These are phyloP conservation scores for Umbellularia californica DNA, from an alignment of 164 flowering plant genomes.

Conservation along the genomic window DNA sequence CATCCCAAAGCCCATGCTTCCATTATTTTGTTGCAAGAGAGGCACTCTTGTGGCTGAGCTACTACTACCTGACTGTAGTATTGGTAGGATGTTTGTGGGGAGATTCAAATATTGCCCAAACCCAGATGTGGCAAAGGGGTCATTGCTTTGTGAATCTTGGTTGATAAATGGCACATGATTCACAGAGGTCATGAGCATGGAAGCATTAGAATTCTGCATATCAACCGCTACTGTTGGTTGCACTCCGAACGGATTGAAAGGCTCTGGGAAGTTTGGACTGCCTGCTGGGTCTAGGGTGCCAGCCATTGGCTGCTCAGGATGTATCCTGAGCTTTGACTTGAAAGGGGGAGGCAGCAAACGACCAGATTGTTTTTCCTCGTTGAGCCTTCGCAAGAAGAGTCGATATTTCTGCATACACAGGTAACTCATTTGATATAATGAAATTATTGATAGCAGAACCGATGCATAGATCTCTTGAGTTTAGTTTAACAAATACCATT, in stretches of 20 bases:
- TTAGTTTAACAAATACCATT: too few relatives aligned
- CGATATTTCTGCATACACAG: conserved; percentile 7
- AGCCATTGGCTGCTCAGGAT: background rate
- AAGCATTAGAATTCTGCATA: background rate
- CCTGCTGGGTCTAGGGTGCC: background rate
- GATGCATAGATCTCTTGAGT: too few relatives aligned
- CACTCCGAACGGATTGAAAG: background rate
- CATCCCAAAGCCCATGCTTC: background rate
- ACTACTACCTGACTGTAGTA: background rate
- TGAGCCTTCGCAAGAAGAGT: conserved; percentile 2
- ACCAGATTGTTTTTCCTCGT: background rate
- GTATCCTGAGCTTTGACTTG: background rate
- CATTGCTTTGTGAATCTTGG: background rate
- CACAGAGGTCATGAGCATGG: background rate
- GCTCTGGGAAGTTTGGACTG: background rate
- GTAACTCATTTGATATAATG: background rate
- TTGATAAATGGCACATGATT: background rate
- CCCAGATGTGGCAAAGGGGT: background rate
- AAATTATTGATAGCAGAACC: background rate
- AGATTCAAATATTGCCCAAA: background rate
- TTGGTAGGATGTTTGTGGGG: background rate
- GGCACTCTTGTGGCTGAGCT: background rate
- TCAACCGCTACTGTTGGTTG: background rate
- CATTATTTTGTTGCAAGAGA: background rate
- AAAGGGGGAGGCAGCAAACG: background rate